Percentiles rank a stretch among this genome's conserved stretches.
Evolutionary conservation across 495 filamentous ascomycete species (phyloP).

Genomic region (Penicillium dipodomyicola): DNA sequence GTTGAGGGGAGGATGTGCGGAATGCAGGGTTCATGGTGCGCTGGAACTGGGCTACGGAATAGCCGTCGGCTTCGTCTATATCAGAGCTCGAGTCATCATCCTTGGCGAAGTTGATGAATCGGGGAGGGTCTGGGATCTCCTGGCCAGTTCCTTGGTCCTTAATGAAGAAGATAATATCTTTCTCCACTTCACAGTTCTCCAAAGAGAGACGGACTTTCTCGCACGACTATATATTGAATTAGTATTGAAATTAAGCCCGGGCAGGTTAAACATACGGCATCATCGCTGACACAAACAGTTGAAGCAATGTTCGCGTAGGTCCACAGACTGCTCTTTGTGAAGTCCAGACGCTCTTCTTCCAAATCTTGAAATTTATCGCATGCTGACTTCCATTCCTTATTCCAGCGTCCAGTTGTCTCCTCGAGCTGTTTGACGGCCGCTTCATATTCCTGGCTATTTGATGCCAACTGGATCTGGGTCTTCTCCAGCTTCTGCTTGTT

Average conservation of each 20-base stretch:
- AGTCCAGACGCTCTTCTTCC: constrained; percentile 95
- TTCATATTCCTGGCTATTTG: constrained; percentile 90
- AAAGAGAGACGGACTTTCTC: constrained; percentile 95
- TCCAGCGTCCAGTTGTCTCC: constrained; percentile 94
- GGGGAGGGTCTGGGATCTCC: constrained; percentile 95
- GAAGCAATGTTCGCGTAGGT: constrained; percentile 95
- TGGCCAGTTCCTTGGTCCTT: constrained; percentile 86
- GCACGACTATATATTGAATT: constrained; percentile 59
- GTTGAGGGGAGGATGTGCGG: constrained; percentile 85
- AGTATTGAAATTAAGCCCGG: constrained; percentile 16
- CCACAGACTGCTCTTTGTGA: constrained; percentile 96
- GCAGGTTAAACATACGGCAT: constrained; percentile 57
- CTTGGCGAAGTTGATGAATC: constrained; percentile 97
- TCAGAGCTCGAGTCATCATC: constrained; percentile 83
- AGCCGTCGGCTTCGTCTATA: constrained; percentile 77
- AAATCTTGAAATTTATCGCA: constrained; percentile 99
- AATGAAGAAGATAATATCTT: constrained; percentile 90
- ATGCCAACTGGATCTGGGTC: constrained; percentile 90
- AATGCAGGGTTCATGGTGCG: constrained; percentile 93
- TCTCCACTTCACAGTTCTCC: constrained; percentile 94
- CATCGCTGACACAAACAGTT: constrained; percentile 98
- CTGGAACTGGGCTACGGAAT: constrained; percentile 93
- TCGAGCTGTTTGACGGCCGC: constrained; percentile 87
- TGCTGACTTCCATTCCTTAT: constrained; percentile 94
- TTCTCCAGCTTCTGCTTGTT: constrained; percentile 99